phyloP scores from a whole-genome alignment of 2,329 filamentous ascomycete species.

The Didymella exigua region DNA sequence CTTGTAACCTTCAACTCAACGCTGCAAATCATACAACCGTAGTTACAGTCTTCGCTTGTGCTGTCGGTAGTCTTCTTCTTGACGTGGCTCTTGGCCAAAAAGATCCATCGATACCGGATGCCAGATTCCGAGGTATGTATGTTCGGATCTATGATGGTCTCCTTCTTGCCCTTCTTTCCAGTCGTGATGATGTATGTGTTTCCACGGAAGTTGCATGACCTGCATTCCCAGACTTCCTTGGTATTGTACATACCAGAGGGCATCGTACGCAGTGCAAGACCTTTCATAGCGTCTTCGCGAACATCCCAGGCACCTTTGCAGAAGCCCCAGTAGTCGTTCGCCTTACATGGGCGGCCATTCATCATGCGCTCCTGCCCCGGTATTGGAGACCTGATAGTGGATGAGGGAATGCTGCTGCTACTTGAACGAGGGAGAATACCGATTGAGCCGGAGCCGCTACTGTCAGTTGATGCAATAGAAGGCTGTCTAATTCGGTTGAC shows the following conservation, averaged over 20 bases:
- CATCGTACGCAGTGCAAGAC: constrained; percentile 35
- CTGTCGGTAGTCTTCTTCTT: constrained; percentile 23
- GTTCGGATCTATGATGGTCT: constrained; percentile 37
- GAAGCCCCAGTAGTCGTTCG: constrained; percentile 51
- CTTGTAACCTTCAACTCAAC: constrained; percentile 39
- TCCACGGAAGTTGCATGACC: constrained; percentile 44
- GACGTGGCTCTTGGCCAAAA: constrained; percentile 47
- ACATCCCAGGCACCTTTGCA: constrained; percentile 49
- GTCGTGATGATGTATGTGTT: constrained; percentile 30
- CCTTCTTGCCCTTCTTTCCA: constrained; percentile 36
- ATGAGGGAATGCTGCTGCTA: constrained; percentile 19
- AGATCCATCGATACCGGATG: constrained; percentile 48
- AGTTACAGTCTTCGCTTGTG: constrained; percentile 31
- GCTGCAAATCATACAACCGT: constrained; percentile 47
- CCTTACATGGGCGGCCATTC: constrained; percentile 45
- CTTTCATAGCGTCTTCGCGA: constrained; percentile 44
- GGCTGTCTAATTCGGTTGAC: constrained; percentile 14
- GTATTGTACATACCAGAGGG: constrained; percentile 46
- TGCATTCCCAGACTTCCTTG: constrained; percentile 44
- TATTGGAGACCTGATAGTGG: constrained; percentile 27
- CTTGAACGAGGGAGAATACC: constrained; percentile 20
- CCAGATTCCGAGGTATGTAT: constrained; percentile 33
- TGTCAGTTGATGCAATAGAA: constrained; percentile 28
- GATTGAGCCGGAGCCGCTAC: constrained; percentile 20
- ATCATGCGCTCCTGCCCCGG: constrained; percentile 36